Evolutionary conservation across 176 grass and related monocot genomes (phyloP).

Genomic region (Hordeum vulgare): DNA sequence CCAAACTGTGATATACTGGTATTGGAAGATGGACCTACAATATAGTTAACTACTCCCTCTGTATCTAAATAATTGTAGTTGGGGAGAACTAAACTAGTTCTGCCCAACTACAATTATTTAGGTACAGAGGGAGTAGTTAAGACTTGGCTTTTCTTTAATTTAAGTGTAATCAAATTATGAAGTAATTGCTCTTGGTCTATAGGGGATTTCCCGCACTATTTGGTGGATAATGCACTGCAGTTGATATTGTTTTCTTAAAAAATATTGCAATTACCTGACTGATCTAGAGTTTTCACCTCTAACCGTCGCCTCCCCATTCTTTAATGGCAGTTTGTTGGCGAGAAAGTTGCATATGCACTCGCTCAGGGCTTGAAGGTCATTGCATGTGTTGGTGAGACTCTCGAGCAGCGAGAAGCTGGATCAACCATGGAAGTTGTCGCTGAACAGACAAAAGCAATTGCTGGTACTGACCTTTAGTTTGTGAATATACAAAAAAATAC

Average conservation of each 20-base stretch:
- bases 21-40: neutral
- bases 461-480: slow-evolving; percentile 45
- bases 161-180: neutral
- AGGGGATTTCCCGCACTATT: neutral
- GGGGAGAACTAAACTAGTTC: too few relatives aligned
- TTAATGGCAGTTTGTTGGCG: slow-evolving; percentile 75
- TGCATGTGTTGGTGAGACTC: slow-evolving; percentile 94
- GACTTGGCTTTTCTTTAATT: neutral
- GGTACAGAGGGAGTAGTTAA: too few relatives aligned
- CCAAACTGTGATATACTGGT: neutral
- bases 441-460: slow-evolving; percentile 92
- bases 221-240: neutral
- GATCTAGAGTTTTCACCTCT: neutral
- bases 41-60: neutral
- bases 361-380: slow-evolving; percentile 95
- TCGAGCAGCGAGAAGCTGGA: slow-evolving; percentile 84
- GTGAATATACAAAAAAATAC: neutral
- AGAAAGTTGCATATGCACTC: slow-evolving; percentile 89
- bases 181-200: neutral
- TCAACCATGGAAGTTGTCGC: slow-evolving; percentile 86
- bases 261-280: neutral
- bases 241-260: neutral
- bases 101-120: too few relatives aligned
- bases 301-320: neutral
- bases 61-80: too few relatives aligned